A percentile compares a stretch with the other conserved stretches of the same genome.
Conservation (phyloP, 2,329 filamentous ascomycete species). For the Aspergillus vadensis region DNA sequence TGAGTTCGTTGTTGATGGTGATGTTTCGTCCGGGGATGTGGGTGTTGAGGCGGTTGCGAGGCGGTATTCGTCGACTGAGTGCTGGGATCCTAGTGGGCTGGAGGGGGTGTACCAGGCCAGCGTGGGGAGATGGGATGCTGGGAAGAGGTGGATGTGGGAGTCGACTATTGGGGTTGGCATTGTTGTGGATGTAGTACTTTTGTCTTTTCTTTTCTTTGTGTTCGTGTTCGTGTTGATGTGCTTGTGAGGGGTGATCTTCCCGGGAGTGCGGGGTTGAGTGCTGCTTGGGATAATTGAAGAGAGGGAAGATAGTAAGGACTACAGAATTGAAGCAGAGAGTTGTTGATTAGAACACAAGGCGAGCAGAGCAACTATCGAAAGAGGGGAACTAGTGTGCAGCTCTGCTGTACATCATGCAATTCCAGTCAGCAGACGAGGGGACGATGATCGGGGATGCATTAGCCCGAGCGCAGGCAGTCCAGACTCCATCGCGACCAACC, state of each 20-base stretch:
- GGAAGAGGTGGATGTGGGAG: constrained; percentile 89
- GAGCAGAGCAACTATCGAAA: neutral
- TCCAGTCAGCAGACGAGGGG: neutral
- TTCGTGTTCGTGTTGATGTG: neutral
- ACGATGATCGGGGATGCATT: neutral
- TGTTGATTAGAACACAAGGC: neutral
- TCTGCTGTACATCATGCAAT: neutral
- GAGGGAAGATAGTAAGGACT: neutral
- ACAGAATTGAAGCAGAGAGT: neutral
- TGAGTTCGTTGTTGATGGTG: constrained; percentile 20
- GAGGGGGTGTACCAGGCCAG: constrained; percentile 69
- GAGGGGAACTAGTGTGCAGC: neutral
- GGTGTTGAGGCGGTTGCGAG: constrained; percentile 44
- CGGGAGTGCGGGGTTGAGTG: neutral
- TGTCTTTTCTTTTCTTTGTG: neutral
- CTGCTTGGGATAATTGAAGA: neutral
- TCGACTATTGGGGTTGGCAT: constrained; percentile 67
- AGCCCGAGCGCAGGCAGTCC: neutral
- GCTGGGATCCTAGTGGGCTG: constrained; percentile 63
- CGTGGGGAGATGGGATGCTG: constrained; percentile 63
- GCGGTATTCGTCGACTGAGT: constrained; percentile 66
- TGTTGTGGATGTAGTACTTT: neutral
- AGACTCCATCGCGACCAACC: neutral
- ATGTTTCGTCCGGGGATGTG: constrained; percentile 27
- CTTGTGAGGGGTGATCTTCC: neutral